Base-by-base conservation (phyloP, 2,329 filamentous ascomycete species). In the Diaporthe vexans region DNA sequence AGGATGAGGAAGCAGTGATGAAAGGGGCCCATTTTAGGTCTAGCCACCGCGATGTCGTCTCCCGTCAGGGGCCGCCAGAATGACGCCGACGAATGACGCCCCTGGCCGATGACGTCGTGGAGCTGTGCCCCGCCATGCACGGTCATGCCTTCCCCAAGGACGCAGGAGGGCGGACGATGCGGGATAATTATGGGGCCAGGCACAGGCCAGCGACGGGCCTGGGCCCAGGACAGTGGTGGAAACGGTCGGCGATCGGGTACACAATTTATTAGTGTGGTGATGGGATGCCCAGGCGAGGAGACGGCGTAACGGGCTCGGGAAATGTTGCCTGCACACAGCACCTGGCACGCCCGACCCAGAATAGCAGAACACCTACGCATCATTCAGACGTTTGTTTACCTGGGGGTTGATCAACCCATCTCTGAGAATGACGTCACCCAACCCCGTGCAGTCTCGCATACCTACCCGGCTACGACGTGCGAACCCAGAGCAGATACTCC, bases 91-190 rank as follows among this genome's bases (percentile, higher is more conserved):
- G 63, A 54, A 40, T 40, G 48, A 40, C 17, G 33, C 29, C 48
- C 46, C 46, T 68, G 63, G 63, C 48, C 48, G 63, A 54, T 68
- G 63, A 68, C 63, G 63, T 68, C 63, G 48, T 68, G 63, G 46
- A 68, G 63, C 48, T 13, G 33, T 68, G 63, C 63, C 63, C 63
- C 63, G 48, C 63, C 63, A 68, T 68, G 46, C 63, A 67, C 63
- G 46, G 63, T 52, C 63, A 67, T 67, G 61, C 43, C 46, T 67
- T 52, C 63, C 63, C 63, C 63, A 67, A 67, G 52, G 21, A 52
- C 63, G 46, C 46, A 26, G 37, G 29, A 67, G 26, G 61, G 21
- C 26, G 29, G 46, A 52, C 63, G 9, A 68, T 29, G 63, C 63
- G 48, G 63, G 63, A 68, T 52, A 40, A 68, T 24, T 8, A 17